These are phyloP conservation scores for Russula sp. DNA, from an alignment of 768 basidiomycete species.

Conservation along the genomic window DNA sequence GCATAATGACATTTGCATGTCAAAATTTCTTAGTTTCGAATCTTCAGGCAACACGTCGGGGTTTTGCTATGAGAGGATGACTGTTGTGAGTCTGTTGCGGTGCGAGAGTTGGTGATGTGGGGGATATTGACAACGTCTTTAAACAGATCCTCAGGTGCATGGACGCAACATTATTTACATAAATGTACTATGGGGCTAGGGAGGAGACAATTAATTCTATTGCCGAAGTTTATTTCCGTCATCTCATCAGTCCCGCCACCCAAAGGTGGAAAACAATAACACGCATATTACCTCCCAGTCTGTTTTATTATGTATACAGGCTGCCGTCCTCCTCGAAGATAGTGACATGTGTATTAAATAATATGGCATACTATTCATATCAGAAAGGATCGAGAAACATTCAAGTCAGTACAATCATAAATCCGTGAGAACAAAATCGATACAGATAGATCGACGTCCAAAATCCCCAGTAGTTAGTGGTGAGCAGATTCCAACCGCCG, in stretches of 20 bases:
- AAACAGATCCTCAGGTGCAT: not conserved
- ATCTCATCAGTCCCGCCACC: not conserved
- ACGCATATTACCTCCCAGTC: not conserved
- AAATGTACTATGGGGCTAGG: not conserved
- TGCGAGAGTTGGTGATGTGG: not conserved
- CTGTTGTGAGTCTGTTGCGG: too few relatives aligned
- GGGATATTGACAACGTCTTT: not conserved
- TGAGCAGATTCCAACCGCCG: not conserved
- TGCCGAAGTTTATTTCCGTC: not conserved
- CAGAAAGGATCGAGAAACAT: not conserved
- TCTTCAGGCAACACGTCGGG: not conserved
- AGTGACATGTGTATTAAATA: not conserved
- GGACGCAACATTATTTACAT: not conserved
- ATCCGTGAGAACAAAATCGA: not conserved
- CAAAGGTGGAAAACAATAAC: not conserved
- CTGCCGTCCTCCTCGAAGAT: not conserved
- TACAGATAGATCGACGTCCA: not conserved
- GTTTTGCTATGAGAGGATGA: not conserved
- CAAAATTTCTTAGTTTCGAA: not conserved
- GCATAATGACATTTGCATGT: conserved; percentile 12
- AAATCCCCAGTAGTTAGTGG: not conserved
- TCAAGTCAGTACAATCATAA: not conserved
- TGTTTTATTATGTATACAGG: not conserved
- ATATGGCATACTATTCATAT: not conserved
- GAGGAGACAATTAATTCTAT: conserved; percentile 8